A percentile compares a stretch with the other conserved stretches of the same genome.
These are phyloP conservation scores for Phytophthora lateralis DNA, from an alignment of 352 stramenopile genomes.

Conservation along the genomic window DNA sequence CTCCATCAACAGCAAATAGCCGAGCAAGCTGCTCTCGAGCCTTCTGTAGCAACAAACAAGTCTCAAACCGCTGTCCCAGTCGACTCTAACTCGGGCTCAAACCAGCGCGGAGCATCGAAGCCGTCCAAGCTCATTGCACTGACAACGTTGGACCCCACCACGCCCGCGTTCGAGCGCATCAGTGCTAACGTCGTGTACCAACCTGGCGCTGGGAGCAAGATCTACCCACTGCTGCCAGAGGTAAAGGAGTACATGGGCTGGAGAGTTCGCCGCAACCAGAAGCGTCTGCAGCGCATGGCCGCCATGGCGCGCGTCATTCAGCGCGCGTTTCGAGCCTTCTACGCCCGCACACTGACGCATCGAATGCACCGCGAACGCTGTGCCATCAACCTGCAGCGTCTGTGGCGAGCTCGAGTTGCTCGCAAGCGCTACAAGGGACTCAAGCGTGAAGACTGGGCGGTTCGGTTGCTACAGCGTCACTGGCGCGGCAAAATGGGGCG, in stretches of 20 bases:
- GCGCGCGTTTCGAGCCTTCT: slow-evolving; percentile 88
- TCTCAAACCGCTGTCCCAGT: neutral
- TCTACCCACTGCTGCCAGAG: slow-evolving; percentile 87
- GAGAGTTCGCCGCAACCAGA: slow-evolving; percentile 94
- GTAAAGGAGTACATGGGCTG: slow-evolving; percentile 97
- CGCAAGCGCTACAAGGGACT: slow-evolving; percentile 75
- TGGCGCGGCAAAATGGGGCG: slow-evolving; percentile 91
- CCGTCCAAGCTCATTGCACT: slow-evolving; percentile 43
- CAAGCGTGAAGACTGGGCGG: slow-evolving; percentile 90
- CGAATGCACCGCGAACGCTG: slow-evolving; percentile 79
- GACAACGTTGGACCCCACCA: slow-evolving; percentile 68
- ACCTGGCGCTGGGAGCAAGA: slow-evolving; percentile 80
- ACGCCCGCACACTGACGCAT: slow-evolving; percentile 80
- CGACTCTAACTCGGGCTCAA: slow-evolving; percentile 2
- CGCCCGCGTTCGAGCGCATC: slow-evolving; percentile 88
- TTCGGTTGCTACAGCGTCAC: slow-evolving; percentile 89
- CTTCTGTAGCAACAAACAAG: slow-evolving; percentile 8
- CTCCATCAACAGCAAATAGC: slow-evolving; percentile 44
- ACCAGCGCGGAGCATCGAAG: slow-evolving; percentile 17
- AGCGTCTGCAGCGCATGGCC: slow-evolving; percentile 89
- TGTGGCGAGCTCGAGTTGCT: slow-evolving; percentile 86
- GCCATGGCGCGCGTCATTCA: slow-evolving; percentile 89
- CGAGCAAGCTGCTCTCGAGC: slow-evolving; percentile 16
- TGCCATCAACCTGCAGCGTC: slow-evolving; percentile 87
- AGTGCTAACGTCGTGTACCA: slow-evolving; percentile 88